These are phyloP conservation scores for Botrytis hyacinthi DNA, from an alignment of 2,329 filamentous ascomycete species.

Conservation along the genomic window DNA sequence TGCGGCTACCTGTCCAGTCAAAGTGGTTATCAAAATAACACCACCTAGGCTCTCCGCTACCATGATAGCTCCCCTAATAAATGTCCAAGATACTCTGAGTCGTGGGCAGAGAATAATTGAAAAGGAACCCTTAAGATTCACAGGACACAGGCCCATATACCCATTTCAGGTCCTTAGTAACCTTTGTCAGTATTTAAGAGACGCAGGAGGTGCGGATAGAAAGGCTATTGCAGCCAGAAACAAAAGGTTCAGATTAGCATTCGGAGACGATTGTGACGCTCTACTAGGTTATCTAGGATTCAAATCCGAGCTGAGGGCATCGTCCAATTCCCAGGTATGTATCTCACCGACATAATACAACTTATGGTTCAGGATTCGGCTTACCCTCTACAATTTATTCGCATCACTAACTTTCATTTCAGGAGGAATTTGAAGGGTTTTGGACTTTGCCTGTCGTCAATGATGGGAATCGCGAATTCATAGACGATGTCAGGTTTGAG, in stretches of 20 bases:
- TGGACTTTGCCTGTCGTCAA: conserved; percentile 36
- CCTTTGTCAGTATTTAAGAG: conserved; percentile 58
- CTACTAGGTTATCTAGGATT: conserved; percentile 61
- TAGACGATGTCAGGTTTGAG: conserved; percentile 61
- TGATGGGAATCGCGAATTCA: conserved; percentile 38
- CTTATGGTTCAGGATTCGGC: background rate
- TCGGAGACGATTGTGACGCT: conserved; percentile 59
- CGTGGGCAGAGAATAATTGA: conserved; percentile 53
- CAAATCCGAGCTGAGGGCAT: conserved; percentile 39
- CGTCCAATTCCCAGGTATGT: conserved; percentile 41
- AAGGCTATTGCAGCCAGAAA: conserved; percentile 58
- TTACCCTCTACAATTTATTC: background rate
- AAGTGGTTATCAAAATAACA: conserved; percentile 51
- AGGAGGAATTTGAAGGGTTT: conserved; percentile 36
- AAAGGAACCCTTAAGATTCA: conserved; percentile 50
- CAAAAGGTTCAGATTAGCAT: conserved; percentile 61
- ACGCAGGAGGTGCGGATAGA: conserved; percentile 46
- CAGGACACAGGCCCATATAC: conserved; percentile 49
- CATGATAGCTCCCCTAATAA: conserved; percentile 52
- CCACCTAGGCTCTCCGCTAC: conserved; percentile 51
- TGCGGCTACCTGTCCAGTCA: conserved; percentile 52
- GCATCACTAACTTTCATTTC: conserved; percentile 19
- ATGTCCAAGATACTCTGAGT: conserved; percentile 49
- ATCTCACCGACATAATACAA: background rate
- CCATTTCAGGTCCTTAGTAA: conserved; percentile 55